A percentile compares a stretch with the other conserved stretches of the same genome.
phyloP scores from a whole-genome alignment of 306 rosid species.

The Dalbergia oliveri region DNA sequence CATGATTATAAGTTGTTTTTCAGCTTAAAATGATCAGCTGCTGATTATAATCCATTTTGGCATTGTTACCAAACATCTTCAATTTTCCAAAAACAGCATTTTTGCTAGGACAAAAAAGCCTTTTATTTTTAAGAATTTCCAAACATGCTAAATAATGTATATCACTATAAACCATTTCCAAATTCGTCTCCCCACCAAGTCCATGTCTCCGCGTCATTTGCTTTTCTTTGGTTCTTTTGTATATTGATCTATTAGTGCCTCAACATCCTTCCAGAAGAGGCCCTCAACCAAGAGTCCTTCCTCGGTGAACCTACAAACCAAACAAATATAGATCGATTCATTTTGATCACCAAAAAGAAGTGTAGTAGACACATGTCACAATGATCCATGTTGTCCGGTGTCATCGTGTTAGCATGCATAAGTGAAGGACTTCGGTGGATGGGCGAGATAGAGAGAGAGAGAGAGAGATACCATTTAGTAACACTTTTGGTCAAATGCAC shows the following conservation, averaged over 20 bases:
- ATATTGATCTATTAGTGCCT: constrained; percentile 60
- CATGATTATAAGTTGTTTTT: no score
- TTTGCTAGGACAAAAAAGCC: no score
- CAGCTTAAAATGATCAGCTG: no score
- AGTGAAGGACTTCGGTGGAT: not conserved
- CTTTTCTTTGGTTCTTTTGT: constrained; percentile 66
- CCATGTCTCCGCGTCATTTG: constrained; percentile 36
- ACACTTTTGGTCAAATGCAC: constrained; percentile 64
- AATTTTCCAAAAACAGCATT: no score
- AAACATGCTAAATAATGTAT: no score
- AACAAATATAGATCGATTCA: constrained; percentile 23
- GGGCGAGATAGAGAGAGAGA: not conserved
- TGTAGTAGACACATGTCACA: not conserved
- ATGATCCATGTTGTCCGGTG: not conserved
- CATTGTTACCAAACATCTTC: no score
- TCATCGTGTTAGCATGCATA: not conserved
- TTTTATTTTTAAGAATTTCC: no score
- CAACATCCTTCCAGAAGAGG: constrained; percentile 71
- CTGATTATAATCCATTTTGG: no score
- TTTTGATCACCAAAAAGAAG: constrained; percentile 13
- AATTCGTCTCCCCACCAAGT: no score
- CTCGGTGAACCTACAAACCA: constrained; percentile 66
- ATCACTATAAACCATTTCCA: no score
- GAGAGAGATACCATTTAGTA: constrained; percentile 55
- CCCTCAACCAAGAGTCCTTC: constrained; percentile 73